Evolutionary conservation across 331 rosid species (phyloP).

Genomic region (Ulmus americana): DNA sequence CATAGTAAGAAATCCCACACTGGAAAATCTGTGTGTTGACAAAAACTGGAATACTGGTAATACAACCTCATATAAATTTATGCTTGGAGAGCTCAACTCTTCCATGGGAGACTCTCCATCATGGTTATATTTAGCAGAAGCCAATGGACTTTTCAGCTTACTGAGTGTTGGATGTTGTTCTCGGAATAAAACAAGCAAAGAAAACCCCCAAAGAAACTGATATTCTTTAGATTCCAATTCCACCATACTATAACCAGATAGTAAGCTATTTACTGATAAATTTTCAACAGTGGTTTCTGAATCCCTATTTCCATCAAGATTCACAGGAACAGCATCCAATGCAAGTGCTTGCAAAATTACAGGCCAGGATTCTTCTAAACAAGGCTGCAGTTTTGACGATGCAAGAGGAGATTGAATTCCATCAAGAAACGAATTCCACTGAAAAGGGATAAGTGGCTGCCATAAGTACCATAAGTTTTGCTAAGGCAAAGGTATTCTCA

Average conservation of each 20-base stretch:
- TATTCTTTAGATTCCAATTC: slow-evolving; percentile 64
- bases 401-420: slow-evolving; percentile 79
- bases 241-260: slow-evolving; percentile 77
- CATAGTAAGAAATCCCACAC: slow-evolving; percentile 50
- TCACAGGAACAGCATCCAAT: slow-evolving; percentile 76
- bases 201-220: slow-evolving; percentile 79
- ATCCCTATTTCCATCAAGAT: slow-evolving; percentile 41
- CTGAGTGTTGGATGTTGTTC: slow-evolving; percentile 46
- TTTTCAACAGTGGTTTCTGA: slow-evolving; percentile 26
- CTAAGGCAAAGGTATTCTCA: slow-evolving; percentile 1
- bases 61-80: slow-evolving; percentile 65
- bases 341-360: slow-evolving; percentile 93
- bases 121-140: slow-evolving; percentile 33
- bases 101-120: slow-evolving; percentile 39
- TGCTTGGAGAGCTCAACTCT: slow-evolving; percentile 42
- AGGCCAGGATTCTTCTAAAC: slow-evolving; percentile 99
- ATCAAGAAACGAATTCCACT: slow-evolving; percentile 86
- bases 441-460: slow-evolving; percentile 28
- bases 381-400: slow-evolving; percentile 63
- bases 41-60: slow-evolving; percentile 84
- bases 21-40: slow-evolving; percentile 56
- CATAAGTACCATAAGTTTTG: slow-evolving; percentile 4
- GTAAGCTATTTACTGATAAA: slow-evolving; percentile 32
- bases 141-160: slow-evolving; percentile 44
- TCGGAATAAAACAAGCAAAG: slow-evolving; percentile 75